phyloP scores from a whole-genome alignment of 768 basidiomycete genomes.

The Lactarius deliciosus region DNA sequence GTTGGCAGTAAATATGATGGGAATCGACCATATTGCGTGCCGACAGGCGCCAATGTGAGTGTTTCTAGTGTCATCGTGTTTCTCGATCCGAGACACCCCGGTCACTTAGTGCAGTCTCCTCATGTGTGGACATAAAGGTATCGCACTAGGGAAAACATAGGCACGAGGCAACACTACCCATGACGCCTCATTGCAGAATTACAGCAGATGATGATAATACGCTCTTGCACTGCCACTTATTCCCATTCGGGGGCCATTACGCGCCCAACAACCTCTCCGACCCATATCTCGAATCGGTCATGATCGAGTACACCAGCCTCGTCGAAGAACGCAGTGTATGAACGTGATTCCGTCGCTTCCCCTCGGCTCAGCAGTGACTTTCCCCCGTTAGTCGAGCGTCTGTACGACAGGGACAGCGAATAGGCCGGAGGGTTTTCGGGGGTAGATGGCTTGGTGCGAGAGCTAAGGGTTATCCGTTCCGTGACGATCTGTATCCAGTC shows the following conservation, averaged over 20 bases:
- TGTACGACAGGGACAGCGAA: conserved; percentile 62
- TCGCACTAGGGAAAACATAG: conserved; percentile 12
- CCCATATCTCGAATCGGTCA: conserved; percentile 73
- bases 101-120: background rate
- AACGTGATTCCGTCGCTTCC: conserved; percentile 53
- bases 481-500: conserved; percentile 69
- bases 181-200: conserved; percentile 9
- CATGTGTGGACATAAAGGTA: conserved; percentile 14
- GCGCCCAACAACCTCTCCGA: conserved; percentile 67
- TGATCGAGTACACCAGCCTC: conserved; percentile 76
- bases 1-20: background rate
- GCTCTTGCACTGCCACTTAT: conserved; percentile 24
- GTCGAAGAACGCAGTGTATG: conserved; percentile 79
- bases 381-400: conserved; percentile 80
- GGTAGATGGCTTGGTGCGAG: conserved; percentile 59
- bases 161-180: conserved; percentile 12
- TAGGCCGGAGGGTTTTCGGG: conserved; percentile 62
- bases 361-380: conserved; percentile 80
- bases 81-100: background rate
- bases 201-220: conserved; percentile 23
- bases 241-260: conserved; percentile 61
- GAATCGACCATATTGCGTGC: background rate
- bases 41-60: background rate
- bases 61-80: background rate
- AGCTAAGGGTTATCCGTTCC: conserved; percentile 79